Evolutionary conservation across 139 green algal species (phyloP).

Genomic region (Microglena sp.): DNA sequence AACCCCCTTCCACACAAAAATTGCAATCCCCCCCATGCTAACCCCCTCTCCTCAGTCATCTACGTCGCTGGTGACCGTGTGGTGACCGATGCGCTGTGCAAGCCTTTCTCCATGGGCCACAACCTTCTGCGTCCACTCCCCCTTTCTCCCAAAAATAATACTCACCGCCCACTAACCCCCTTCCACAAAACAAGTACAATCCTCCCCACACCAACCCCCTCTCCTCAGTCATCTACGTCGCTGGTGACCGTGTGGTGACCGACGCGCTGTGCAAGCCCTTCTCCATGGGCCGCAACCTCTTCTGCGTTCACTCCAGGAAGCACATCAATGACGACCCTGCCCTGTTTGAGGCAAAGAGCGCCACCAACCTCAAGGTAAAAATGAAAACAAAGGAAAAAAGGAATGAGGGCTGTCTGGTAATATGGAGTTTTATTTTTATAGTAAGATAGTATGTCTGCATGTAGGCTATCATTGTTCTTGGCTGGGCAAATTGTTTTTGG

Average conservation of each 20-base stretch:
- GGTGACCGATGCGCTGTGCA: slow-evolving; percentile 88
- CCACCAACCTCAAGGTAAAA: no score
- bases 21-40: background rate
- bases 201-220: background rate
- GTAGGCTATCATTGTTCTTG: no score
- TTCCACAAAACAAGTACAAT: background rate
- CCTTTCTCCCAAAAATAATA: background rate
- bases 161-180: background rate
- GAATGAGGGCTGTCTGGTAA: no score
- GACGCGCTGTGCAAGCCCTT: slow-evolving; percentile 97
- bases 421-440: no score
- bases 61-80: slow-evolving; percentile 86
- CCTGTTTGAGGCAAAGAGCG: slow-evolving; percentile 63
- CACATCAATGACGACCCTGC: slow-evolving; percentile 89
- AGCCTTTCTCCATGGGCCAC: slow-evolving; percentile 96
- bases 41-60: no score
- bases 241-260: slow-evolving; percentile 88
- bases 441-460: no score
- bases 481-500: no score
- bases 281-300: slow-evolving; percentile 98
- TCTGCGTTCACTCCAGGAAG: slow-evolving; percentile 98
- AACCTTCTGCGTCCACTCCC: slow-evolving; percentile 92
- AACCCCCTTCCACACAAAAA: background rate
- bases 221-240: slow-evolving; percentile 51
- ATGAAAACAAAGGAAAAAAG: slow-evolving; percentile 45